Evolutionary conservation across 192 early-diverging fungal species (phyloP), one percentile per base, ranked within the genome.

Genomic region (Coemansia sp.): DNA sequence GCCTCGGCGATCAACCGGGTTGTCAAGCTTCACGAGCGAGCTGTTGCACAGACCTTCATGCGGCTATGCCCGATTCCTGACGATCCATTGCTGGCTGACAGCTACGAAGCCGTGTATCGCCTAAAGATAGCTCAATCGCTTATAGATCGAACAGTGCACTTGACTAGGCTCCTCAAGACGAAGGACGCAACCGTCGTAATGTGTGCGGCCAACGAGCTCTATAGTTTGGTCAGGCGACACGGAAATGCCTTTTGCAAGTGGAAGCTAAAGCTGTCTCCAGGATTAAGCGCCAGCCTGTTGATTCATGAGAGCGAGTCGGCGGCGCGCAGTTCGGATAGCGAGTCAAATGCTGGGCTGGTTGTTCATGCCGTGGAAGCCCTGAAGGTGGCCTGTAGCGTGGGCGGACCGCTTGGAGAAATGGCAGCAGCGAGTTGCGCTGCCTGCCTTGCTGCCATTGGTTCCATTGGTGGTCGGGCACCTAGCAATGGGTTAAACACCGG

Each of bases 51-150:
- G 28, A 59, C 71, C 36, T 51, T 59, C 13, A 56, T 43, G 34
- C 50, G 38, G 2, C 18, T 83, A 9, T 83, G 81, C 40, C 76
- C 81, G 24, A 65, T 83, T 11, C 81, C 76, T 5, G 72, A 78
- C 21, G 69, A 83, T n/a, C 68, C 81, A 56, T 57, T 71, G 51
- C 70, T 83, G 13, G 55, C 68, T 2, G 37, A 55, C 2, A 64
- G 71, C 71, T 37, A 69, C 45, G 40, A 21, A 0, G n/a, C 56
- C n/a, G 23, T 74, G 21, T 72, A 72, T 9, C 43, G 61, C 4
- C 48, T 68, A 8, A 20, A 56, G 31, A 13, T 46, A 2, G n/a
- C 37, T 9, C 34, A 51, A 2, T 13, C 56, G 3, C 63, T 78
- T 50, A 66, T 63, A 10, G 58, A 65, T 28, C 43, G 72, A 24